Base-by-base conservation (phyloP, 2,329 filamentous ascomycete genomes). In the Teratosphaeria epicoccoides region DNA sequence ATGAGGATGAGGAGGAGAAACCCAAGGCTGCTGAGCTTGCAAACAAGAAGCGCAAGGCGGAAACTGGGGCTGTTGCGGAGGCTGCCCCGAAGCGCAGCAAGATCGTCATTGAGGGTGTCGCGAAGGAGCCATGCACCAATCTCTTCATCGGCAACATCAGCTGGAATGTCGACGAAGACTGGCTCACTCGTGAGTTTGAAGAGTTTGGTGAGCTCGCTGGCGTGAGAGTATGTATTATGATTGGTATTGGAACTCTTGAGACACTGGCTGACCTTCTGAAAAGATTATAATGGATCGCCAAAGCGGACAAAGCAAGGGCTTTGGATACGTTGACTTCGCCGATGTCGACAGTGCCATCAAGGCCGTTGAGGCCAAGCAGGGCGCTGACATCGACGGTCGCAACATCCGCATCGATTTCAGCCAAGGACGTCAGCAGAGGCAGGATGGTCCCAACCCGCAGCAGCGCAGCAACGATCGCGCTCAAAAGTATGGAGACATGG, bases 121-220 rank as follows among this genome's bases (percentile, higher is more conserved):
- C 52, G 59, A 66, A 63, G 58, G 69, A 72, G 51, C 68, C 76
- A 53, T 70, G 75, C 63, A 74, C 75, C 59, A 95, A 89, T 64
- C 82, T 96, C 50, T 96, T 95, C 71, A 82, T 89, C 59, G 90
- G 90, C 61, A 91, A 88, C 76, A 77, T 96, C 58, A 88, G 87
- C 72, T 96, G 89, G 89, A 87, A 84, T 67, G 77, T 95, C 49
- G 87, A 94, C 62, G 90, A 95, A 70, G 82, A 89, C 58, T 81
- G 81, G 73, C 82, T 96, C 58, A 78, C 80, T 60, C 79, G 84
- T 63, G 85, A 91, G 69, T 95, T 96, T 74, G 81, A 89, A 75
- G 73, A 80, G 57, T 91, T 84, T 64, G 84, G 84, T 57, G 85
- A 85, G 65, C 77, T 94, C 52, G 73, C 76, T 59, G 79, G 81